These are phyloP conservation scores for Xylaria flabelliformis DNA, from an alignment of 495 filamentous ascomycete genomes.

Conservation along the genomic window DNA sequence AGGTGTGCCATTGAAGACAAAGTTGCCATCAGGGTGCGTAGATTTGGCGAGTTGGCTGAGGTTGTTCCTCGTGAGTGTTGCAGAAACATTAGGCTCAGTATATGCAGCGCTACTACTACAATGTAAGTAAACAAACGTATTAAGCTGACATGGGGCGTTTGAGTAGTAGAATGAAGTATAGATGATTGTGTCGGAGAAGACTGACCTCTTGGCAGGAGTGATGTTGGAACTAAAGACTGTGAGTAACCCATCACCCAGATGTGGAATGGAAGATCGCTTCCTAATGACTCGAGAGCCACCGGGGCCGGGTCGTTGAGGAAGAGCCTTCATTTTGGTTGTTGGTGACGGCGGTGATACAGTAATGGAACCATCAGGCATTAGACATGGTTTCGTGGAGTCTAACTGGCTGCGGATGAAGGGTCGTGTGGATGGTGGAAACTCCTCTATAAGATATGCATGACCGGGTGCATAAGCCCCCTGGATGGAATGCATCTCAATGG, in stretches of 20 bases:
- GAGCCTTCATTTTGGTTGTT: slow-evolving; percentile 22
- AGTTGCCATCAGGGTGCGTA: not conserved
- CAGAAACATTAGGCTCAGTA: not conserved
- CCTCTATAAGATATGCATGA: not conserved
- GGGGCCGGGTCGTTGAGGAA: slow-evolving; percentile 24
- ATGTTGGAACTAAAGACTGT: slow-evolving; percentile 11
- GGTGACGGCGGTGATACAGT: not conserved
- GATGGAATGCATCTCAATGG: not conserved
- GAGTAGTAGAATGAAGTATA: not conserved
- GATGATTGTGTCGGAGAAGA: not conserved
- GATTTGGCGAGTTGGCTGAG: slow-evolving; percentile 9
- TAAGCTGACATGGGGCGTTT: not conserved
- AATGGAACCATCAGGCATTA: not conserved
- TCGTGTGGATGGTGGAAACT: not conserved
- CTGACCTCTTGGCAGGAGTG: slow-evolving; percentile 1
- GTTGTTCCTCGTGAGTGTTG: slow-evolving; percentile 20
- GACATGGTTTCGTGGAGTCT: not conserved
- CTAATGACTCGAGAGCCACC: slow-evolving; percentile 30
- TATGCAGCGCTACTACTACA: slow-evolving; percentile 3
- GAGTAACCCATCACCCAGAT: slow-evolving; percentile 35
- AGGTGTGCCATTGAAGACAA: not conserved
- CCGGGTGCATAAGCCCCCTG: slow-evolving; percentile 1
- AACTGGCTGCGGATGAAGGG: not conserved
- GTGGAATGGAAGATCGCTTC: slow-evolving; percentile 25
- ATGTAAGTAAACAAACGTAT: slow-evolving; percentile 7